These are phyloP conservation scores for Wallacemonas rigidus DNA, from an alignment of 208 protist genomes.

Conservation along the genomic window DNA sequence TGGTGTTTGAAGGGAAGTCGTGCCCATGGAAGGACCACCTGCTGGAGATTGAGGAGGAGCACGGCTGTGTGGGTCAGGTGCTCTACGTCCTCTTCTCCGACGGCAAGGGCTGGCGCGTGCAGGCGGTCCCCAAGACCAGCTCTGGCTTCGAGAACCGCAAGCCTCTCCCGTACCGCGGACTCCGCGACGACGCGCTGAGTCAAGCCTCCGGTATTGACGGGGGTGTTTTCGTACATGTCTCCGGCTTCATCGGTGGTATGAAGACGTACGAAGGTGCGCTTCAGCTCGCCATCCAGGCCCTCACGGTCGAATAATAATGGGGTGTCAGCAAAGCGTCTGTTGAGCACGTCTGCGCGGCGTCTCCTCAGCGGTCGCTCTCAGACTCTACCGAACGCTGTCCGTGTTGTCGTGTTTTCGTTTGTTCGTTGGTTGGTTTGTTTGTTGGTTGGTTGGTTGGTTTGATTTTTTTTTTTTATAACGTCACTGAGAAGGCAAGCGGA, in stretches of 20 bases:
- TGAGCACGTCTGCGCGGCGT: too few relatives aligned
- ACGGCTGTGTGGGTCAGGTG: constrained; percentile 47
- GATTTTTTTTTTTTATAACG: too few relatives aligned
- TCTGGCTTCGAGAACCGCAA: constrained; percentile 81
- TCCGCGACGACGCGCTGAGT: constrained; percentile 92
- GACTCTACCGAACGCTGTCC: too few relatives aligned
- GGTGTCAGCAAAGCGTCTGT: background rate
- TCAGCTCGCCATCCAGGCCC: constrained; percentile 84
- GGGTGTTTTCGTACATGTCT: constrained; percentile 95
- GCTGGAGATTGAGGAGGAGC: constrained; percentile 82
- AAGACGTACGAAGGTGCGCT: constrained; percentile 93
- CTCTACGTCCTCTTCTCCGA: constrained; percentile 93
- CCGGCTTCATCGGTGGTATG: constrained; percentile 97
- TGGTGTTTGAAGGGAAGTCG: constrained; percentile 70
- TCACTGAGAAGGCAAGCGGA: too few relatives aligned
- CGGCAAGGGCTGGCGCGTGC: constrained; percentile 89
- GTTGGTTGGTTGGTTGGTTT: too few relatives aligned
- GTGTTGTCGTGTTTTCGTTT: too few relatives aligned
- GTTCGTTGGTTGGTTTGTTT: too few relatives aligned
- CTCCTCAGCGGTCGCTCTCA: too few relatives aligned
- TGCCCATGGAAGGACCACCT: constrained; percentile 96
- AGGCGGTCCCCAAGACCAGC: constrained; percentile 80
- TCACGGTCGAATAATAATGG: constrained; percentile 25
- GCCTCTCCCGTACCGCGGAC: constrained; percentile 92
- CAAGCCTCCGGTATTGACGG: constrained; percentile 83